phyloP scores from a whole-genome alignment of 495 filamentous ascomycete genomes.

The Aspergillus egyptiacus region DNA sequence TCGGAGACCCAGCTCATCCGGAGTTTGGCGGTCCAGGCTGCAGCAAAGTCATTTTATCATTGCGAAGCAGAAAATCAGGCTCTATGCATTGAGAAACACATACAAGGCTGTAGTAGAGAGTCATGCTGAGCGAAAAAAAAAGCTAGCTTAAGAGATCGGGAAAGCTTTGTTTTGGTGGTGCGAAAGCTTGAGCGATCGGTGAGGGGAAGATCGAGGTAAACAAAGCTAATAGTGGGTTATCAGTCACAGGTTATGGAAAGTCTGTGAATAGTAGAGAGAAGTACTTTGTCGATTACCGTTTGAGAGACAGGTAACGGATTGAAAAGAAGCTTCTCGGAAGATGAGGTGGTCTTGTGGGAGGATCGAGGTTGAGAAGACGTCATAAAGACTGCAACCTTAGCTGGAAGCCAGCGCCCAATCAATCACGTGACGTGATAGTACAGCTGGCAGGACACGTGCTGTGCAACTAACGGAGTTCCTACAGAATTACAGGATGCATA shows the following conservation, averaged over 20 bases:
- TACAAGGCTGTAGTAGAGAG: constrained; percentile 98
- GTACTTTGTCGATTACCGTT: neutral
- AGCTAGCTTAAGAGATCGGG: neutral
- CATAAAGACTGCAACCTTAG: constrained; percentile 23
- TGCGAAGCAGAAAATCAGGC: neutral
- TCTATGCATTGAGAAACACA: constrained; percentile 26
- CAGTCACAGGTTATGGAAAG: neutral
- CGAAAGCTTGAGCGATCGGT: constrained; percentile 9
- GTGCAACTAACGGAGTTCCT: neutral
- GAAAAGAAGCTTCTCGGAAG: constrained; percentile 13
- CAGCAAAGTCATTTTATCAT: constrained; percentile 1
- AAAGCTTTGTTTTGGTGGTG: constrained; percentile 2
- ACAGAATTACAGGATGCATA: neutral
- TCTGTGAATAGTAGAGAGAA: neutral
- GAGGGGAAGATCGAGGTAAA: constrained; percentile 14
- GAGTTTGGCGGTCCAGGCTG: constrained; percentile 9
- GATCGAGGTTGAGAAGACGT: constrained; percentile 29
- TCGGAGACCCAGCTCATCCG: neutral
- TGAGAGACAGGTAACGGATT: neutral
- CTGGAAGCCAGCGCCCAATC: constrained; percentile 5
- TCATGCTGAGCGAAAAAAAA: constrained; percentile 70
- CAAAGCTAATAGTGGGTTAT: constrained; percentile 8
- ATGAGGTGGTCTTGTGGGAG: constrained; percentile 29
- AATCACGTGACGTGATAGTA: neutral
- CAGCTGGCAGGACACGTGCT: neutral